Evolutionary conservation across 2,329 filamentous ascomycete genomes (phyloP).

Genomic region (Parastagonospora avenae): DNA sequence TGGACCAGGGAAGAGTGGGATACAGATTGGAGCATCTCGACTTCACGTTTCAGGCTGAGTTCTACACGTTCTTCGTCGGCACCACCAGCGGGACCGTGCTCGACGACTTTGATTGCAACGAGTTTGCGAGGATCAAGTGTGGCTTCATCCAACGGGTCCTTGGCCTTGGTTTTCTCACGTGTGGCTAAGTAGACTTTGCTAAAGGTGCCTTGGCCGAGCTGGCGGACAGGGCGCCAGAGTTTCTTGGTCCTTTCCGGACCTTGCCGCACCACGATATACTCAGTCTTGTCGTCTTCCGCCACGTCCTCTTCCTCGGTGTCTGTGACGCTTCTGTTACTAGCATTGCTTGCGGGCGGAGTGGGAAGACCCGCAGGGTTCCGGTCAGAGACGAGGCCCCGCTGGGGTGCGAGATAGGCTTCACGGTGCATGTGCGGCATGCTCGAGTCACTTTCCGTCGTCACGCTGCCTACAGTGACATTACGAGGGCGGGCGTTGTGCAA

Average conservation of each 20-base stretch:
- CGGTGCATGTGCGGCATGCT: slow-evolving; percentile 65
- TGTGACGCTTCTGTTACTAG: slow-evolving; percentile 62
- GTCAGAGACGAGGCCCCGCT: slow-evolving; percentile 74
- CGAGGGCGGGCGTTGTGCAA: slow-evolving; percentile 69
- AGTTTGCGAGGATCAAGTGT: slow-evolving; percentile 73
- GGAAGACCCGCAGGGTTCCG: slow-evolving; percentile 54
- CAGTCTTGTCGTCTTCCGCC: slow-evolving; percentile 49
- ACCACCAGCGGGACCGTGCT: slow-evolving; percentile 91
- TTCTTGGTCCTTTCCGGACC: slow-evolving; percentile 73
- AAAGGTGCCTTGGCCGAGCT: slow-evolving; percentile 91
- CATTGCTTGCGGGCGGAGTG: slow-evolving; percentile 76
- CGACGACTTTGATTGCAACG: slow-evolving; percentile 93
- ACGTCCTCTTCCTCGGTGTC: slow-evolving; percentile 60
- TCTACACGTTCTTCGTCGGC: slow-evolving; percentile 93
- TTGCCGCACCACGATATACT: slow-evolving; percentile 54
- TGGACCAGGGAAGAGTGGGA: slow-evolving; percentile 89
- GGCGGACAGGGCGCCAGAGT: slow-evolving; percentile 78
- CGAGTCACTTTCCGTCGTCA: slow-evolving; percentile 53
- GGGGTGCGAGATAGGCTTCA: slow-evolving; percentile 79
- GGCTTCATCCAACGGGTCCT: slow-evolving; percentile 52
- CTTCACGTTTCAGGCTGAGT: slow-evolving; percentile 89
- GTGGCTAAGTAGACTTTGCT: slow-evolving; percentile 92
- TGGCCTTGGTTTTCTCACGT: slow-evolving; percentile 64
- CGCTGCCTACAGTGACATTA: slow-evolving; percentile 68
- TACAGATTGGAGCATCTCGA: slow-evolving; percentile 89